Base-by-base conservation (phyloP, 495 filamentous ascomycete species). In the Penicillium samsonianum region DNA sequence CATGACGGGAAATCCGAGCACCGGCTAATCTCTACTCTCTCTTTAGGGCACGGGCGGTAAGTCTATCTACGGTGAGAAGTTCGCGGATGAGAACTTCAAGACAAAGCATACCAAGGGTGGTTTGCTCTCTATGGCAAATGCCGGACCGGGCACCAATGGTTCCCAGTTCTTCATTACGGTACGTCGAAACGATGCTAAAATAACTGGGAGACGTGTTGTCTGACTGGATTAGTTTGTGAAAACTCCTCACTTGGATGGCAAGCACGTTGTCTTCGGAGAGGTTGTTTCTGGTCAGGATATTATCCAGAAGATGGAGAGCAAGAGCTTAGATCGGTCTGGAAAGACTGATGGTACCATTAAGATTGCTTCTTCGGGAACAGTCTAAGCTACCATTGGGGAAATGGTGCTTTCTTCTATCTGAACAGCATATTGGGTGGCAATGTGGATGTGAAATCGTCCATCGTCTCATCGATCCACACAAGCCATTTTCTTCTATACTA, bases 111-210 rank as follows among this genome's bases (percentile, higher is more conserved):
- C 87, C 46, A 83, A 83, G 57, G 88, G 91, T 1, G 92, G 92
- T 75, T 73, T 95, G 53, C 76, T 96, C 43, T 90, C 86, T 59
- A 96, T 96, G 91, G 91, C 91, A 26, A 96, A 96, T 65, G 88
- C 91, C 58, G 91, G 91, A 38, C 89, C 89, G 6, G 68, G 72
- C 55, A 59, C 88, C 67, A 96, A 96, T 65, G 91, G 92, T 52
- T 89, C 84, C 28, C 92, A 96, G 66, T 96, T 96, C 82, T 96
- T 96, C 81, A 73, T 96, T 63, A 96, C 91, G 26, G 94, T 61
- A 20, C 57, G 58, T 56, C 16, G 17, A 1, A 9, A 35, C 10
- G 14, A 17, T 40, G 5, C 26, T 37, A 4, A 38, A 12, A 10
- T n/a, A 35, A 4, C 10, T 33, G 30, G n/a, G n/a, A 38, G 31